Evolutionary conservation across 495 filamentous ascomycete genomes (phyloP), one percentile per base, ranked within the genome.

Genomic region (Penicillium antarcticum): DNA sequence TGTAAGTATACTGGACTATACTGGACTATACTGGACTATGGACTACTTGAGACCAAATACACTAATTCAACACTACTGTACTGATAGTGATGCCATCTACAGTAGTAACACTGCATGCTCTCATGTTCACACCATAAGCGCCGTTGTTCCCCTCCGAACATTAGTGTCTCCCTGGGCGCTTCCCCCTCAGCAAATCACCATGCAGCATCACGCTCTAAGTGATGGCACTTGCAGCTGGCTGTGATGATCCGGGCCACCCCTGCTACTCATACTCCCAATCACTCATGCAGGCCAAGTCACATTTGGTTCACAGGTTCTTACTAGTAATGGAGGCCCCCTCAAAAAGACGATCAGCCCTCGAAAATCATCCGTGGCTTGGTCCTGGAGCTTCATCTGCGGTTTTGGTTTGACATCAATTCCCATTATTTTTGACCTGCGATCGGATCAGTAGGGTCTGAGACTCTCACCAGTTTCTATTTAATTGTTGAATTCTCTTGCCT

Each of bases 301-400:
- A 71, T 62, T 56, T 42, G 42, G 44, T 45, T 66, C 55, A 57
- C 56, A 58, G 55, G 44, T 61, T 53, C 51, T 69, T 32, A n/a
- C n/a, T n/a, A n/a, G n/a, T n/a, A 73, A 55, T 51, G 42, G 52
- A 16, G 36, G 46, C 47, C 58, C 61, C 70, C 67, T 74, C 66
- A 72, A 71, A 73, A 69, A 65, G 60, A 63, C 49, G 48, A 61
- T 41, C 55, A 55, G 56, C 60, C 68, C 66, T 66, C 59, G 44
- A 55, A 54, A 58, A 35, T 56, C 46, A 32, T 59, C 45, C 52
- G 36, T 42, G 55, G 67, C 61, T 72, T 69, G 58, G 45, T 31
- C 32, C 60, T 58, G 54, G 58, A 65, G 58, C 41, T 62, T 60
- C 51, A 21, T 52, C 35, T 37, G 18, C 40, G 35, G 21, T 56